A percentile compares a stretch with the other conserved stretches of the same genome.
phyloP scores from a whole-genome alignment of 1,284 basidiomycete species.

The Sporisorium reilianum region DNA sequence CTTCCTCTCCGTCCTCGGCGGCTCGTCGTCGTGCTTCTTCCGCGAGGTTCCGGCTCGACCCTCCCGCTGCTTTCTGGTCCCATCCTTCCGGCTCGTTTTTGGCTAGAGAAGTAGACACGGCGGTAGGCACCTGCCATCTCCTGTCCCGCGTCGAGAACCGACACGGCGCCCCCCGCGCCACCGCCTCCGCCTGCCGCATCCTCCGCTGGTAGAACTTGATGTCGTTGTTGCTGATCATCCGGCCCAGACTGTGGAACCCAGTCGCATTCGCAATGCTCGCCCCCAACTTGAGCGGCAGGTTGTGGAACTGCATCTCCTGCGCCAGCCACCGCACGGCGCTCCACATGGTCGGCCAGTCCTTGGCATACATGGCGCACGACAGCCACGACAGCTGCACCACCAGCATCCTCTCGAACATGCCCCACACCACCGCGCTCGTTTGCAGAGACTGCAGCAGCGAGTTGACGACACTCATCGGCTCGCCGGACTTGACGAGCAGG shows the following conservation, averaged over 20 bases:
- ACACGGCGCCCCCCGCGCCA: conserved; percentile 44
- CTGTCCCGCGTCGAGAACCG: conserved; percentile 18
- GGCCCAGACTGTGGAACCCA: conserved; percentile 56
- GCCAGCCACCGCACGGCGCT: conserved; percentile 51
- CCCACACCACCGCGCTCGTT: conserved; percentile 68
- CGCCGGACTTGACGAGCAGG: conserved; percentile 77
- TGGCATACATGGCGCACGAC: conserved; percentile 61
- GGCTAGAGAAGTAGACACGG: conserved; percentile 1
- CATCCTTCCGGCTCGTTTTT: conserved; percentile 4
- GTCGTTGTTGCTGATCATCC: conserved; percentile 50
- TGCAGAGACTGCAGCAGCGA: conserved; percentile 82
- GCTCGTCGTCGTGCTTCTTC: background rate
- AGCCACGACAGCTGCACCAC: conserved; percentile 58
- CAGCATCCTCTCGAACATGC: conserved; percentile 52
- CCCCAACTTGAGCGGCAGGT: conserved; percentile 56
- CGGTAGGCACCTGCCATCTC: conserved; percentile 32
- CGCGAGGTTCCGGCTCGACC: background rate
- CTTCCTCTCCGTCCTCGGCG: conserved; percentile 25
- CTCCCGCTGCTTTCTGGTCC: background rate
- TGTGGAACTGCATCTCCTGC: conserved; percentile 62
- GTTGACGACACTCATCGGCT: conserved; percentile 73
- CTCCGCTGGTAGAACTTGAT: conserved; percentile 60
- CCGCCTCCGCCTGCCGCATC: conserved; percentile 55
- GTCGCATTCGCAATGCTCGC: conserved; percentile 52
- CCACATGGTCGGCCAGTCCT: conserved; percentile 52